phyloP scores from a whole-genome alignment of 495 filamentous ascomycete species.

The Penicillium fimorum region DNA sequence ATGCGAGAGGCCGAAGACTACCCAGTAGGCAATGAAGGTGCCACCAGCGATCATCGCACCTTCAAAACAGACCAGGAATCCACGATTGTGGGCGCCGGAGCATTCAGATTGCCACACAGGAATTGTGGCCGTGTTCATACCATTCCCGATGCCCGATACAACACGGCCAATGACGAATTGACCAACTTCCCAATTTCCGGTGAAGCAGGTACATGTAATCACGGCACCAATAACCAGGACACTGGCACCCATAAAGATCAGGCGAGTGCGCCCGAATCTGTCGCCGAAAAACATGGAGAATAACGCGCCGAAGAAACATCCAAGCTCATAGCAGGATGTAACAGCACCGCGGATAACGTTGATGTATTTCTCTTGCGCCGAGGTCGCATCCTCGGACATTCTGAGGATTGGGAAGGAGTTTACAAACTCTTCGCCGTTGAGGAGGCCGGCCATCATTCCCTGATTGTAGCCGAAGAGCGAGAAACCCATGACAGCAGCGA shows the following conservation, averaged over 20 bases:
- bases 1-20: slow-evolving; percentile 48
- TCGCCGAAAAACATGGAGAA: slow-evolving; percentile 49
- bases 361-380: slow-evolving; percentile 12
- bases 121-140: slow-evolving; percentile 39
- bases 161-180: slow-evolving; percentile 46
- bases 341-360: slow-evolving; percentile 33
- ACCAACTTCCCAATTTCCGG: slow-evolving; percentile 26
- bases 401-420: slow-evolving; percentile 16
- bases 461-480: slow-evolving; percentile 31
- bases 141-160: slow-evolving; percentile 42
- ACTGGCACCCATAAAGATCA: slow-evolving; percentile 44
- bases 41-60: slow-evolving; percentile 35
- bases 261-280: slow-evolving; percentile 48
- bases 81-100: slow-evolving; percentile 31
- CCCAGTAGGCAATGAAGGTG: slow-evolving; percentile 38
- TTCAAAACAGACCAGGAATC: slow-evolving; percentile 34
- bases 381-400: slow-evolving; percentile 10
- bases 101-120: slow-evolving; percentile 49
- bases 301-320: slow-evolving; percentile 55
- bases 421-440: slow-evolving; percentile 22
- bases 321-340: slow-evolving; percentile 54
- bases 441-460: slow-evolving; percentile 27
- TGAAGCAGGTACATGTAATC: slow-evolving; percentile 47
- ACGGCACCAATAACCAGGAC: slow-evolving; percentile 53
- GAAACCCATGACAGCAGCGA: slow-evolving; percentile 27